Evolutionary conservation across 169 alveolate genomes (phyloP).

Genomic region (Cryptosporidium ubiquitum): DNA sequence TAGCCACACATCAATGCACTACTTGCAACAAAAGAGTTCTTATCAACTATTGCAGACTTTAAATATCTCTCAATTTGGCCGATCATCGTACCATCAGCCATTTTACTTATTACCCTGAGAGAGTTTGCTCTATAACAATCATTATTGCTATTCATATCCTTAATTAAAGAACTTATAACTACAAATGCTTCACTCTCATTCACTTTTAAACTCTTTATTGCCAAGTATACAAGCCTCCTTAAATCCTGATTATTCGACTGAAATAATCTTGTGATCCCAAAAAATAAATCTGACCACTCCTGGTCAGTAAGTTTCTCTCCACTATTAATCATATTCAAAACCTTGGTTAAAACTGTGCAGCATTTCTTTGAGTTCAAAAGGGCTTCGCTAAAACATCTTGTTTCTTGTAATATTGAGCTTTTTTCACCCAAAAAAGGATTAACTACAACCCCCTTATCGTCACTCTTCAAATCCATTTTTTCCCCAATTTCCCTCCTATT

Average conservation of each 20-base stretch:
- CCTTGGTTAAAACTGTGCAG: conserved; percentile 84
- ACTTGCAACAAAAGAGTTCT: conserved; percentile 91
- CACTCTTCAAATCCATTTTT: conserved; percentile 68
- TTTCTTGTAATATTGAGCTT: conserved; percentile 88
- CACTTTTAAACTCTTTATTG: conserved; percentile 91
- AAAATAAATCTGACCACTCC: conserved; percentile 92
- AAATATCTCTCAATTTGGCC: conserved; percentile 94
- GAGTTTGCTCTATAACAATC: conserved; percentile 95
- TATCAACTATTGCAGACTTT: conserved; percentile 92
- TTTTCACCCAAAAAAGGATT: conserved; percentile 83
- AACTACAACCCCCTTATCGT: conserved; percentile 45
- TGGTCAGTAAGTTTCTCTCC: conserved; percentile 89
- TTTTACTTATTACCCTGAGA: conserved; percentile 93
- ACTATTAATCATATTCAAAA: conserved; percentile 83
- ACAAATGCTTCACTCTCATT: conserved; percentile 92
- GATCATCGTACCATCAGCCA: conserved; percentile 92
- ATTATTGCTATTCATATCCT: conserved; percentile 93
- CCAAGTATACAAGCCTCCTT: conserved; percentile 91
- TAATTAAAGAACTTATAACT: conserved; percentile 94
- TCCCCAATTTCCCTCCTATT: background rate
- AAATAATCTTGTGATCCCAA: conserved; percentile 94
- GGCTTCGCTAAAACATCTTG: conserved; percentile 88
- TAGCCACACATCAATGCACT: conserved; percentile 93
- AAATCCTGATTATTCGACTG: conserved; percentile 90
- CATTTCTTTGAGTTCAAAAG: conserved; percentile 87